These are phyloP conservation scores for Boletales sp. DNA, from an alignment of 768 basidiomycete genomes.

Conservation along the genomic window DNA sequence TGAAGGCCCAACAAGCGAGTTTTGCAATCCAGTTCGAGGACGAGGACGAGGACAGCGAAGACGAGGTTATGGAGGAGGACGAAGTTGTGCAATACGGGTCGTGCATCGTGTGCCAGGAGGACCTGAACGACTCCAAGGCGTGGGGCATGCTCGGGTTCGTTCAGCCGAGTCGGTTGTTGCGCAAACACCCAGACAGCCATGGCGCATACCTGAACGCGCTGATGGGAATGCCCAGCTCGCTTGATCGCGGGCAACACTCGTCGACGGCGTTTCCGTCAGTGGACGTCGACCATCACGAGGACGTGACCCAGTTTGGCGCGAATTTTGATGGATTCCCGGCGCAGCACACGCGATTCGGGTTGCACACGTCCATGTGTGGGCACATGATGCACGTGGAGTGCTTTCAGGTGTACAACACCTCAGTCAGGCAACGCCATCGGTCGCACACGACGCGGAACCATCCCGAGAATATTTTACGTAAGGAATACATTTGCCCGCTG, in stretches of 20 bases:
- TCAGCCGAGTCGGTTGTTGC: slow-evolving; percentile 82
- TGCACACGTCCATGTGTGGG: slow-evolving; percentile 85
- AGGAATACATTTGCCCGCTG: slow-evolving; percentile 94
- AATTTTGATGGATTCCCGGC: slow-evolving; percentile 75
- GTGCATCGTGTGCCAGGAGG: slow-evolving; percentile 99
- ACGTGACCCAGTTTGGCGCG: slow-evolving; percentile 41
- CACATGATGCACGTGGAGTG: slow-evolving; percentile 98
- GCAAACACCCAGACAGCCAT: slow-evolving; percentile 70
- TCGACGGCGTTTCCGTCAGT: slow-evolving; percentile 31
- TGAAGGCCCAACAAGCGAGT: slow-evolving; percentile 88
- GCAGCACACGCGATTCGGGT: slow-evolving; percentile 75
- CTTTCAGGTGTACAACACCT: slow-evolving; percentile 85
- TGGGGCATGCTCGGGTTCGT: slow-evolving; percentile 87
- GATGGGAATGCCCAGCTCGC: slow-evolving; percentile 54
- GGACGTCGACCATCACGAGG: slow-evolving; percentile 21
- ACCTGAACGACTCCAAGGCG: slow-evolving; percentile 63
- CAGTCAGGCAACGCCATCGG: slow-evolving; percentile 83
- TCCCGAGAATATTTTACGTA: slow-evolving; percentile 89
- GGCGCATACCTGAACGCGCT: slow-evolving; percentile 66
- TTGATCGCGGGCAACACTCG: slow-evolving; percentile 51
- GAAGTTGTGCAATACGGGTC: slow-evolving; percentile 68
- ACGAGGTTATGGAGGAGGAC: slow-evolving; percentile 45
- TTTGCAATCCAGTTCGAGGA: slow-evolving; percentile 80
- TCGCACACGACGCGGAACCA: slow-evolving; percentile 89
- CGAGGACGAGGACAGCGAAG: slow-evolving; percentile 65